Conservation (phyloP, 1,284 basidiomycete genomes). For the Fomitopsis schrenkii region DNA sequence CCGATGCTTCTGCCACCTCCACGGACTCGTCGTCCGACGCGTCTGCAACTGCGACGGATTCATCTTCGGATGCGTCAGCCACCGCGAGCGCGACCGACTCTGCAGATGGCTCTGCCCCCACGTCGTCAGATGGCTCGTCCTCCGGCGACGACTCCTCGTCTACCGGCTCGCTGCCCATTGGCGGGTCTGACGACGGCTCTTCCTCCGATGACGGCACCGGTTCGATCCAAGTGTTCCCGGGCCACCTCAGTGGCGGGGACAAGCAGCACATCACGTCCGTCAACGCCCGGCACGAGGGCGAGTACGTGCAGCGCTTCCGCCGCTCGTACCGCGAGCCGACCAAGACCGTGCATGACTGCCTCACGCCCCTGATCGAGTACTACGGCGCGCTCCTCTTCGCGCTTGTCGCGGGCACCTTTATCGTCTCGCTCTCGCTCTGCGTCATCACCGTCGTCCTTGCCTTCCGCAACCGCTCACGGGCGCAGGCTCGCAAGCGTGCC, state of each 20-base stretch:
- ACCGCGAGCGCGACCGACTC: not conserved
- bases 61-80: not conserved
- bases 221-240: not conserved
- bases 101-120: not conserved
- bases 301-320: not conserved
- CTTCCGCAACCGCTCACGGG: slow-evolving; percentile 3
- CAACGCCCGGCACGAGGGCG: no score
- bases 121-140: no score
- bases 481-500: not conserved
- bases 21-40: not conserved
- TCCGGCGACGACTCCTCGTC: not conserved
- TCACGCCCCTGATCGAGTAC: slow-evolving; percentile 6
- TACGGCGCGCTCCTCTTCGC: slow-evolving; percentile 9
- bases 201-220: not conserved
- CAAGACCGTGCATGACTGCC: slow-evolving; percentile 5
- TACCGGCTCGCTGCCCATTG: not conserved
- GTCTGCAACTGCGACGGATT: not conserved
- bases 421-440: slow-evolving; percentile 4
- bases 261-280: no score
- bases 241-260: no score
- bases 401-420: slow-evolving; percentile 3
- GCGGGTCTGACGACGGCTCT: not conserved
- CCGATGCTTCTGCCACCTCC: no score
- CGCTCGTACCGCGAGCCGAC: slow-evolving; percentile 3
- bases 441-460: slow-evolving; percentile 5